Evolutionary conservation across 2,329 filamentous ascomycete species (phyloP).

Genomic region (Penicillium psychrosexuale): DNA sequence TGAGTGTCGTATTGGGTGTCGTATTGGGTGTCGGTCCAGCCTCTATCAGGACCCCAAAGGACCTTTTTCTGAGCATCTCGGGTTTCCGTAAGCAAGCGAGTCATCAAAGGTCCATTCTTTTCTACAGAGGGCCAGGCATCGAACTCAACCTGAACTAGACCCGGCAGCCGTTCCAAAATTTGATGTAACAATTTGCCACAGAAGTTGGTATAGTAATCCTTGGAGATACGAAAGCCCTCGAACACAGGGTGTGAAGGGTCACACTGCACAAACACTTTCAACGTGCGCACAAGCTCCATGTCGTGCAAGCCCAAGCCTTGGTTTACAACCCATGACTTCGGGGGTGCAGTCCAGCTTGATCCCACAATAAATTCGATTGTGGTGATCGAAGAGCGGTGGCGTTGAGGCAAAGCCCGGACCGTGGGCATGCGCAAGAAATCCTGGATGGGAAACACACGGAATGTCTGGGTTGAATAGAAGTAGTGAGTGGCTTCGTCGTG

Average conservation of each 20-base stretch:
- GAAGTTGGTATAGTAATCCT: slow-evolving; percentile 57
- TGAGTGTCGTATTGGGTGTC: slow-evolving; percentile 31
- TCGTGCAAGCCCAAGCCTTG: slow-evolving; percentile 50
- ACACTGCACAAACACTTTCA: slow-evolving; percentile 58
- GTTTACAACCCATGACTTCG: slow-evolving; percentile 53
- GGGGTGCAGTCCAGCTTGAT: slow-evolving; percentile 57
- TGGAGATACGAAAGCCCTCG: slow-evolving; percentile 55
- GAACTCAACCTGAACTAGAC: slow-evolving; percentile 52
- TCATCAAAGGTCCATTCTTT: slow-evolving; percentile 51
- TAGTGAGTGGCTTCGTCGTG: slow-evolving; percentile 52
- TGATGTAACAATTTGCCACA: slow-evolving; percentile 49
- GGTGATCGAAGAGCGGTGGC: slow-evolving; percentile 52
- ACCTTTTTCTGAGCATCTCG: slow-evolving; percentile 35
- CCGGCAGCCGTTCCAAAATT: slow-evolving; percentile 51
- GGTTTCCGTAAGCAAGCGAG: slow-evolving; percentile 43
- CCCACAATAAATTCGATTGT: slow-evolving; percentile 57
- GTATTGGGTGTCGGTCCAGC: slow-evolving; percentile 34
- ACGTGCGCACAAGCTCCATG: slow-evolving; percentile 45
- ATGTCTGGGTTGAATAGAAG: slow-evolving; percentile 53
- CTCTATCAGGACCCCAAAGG: slow-evolving; percentile 41
- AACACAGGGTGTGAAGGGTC: slow-evolving; percentile 56
- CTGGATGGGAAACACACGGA: slow-evolving; percentile 54
- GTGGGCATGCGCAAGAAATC: slow-evolving; percentile 45
- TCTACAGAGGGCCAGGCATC: slow-evolving; percentile 56
- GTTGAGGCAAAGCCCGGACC: slow-evolving; percentile 50